Evolutionary conservation across 106 monocot species (phyloP), one percentile per base, ranked within the genome.

Genomic region (Acorus gramineus): DNA sequence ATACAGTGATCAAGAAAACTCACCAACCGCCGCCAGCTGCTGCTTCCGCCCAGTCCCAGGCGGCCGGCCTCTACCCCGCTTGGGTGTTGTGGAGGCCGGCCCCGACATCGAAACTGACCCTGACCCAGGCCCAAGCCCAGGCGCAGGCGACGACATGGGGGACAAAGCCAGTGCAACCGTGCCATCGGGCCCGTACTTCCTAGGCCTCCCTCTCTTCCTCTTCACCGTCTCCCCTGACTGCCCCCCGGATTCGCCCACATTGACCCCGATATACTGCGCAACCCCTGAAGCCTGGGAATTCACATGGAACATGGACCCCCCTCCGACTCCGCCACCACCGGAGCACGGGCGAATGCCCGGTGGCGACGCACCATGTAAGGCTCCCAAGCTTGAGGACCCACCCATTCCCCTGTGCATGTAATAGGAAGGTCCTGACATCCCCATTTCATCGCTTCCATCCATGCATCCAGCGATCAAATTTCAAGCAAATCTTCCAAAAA

Each of bases 171-270:
- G 55, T 50, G 61, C 5, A 59, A 74, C 59, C 14, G 55, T 74
- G 2, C 75, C 80, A 42, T 71, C 80, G 3, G 80, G 80, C 10
- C 58, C 74, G 60, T 80, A 80, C 71, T 80, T 80, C 67, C 80
- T 60, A 14, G 80, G 80, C 62, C 80, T 75, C 44, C 80, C 80
- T 2, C 80, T 65, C 67, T 75, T 80, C 61, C 54, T 74, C 55
- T 55, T 70, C 11, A 67, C 45, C 10, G 63, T 14, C 42, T 59
- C 59, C 2, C 69, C 49, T 5, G 2, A 4, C 11, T 49, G 28
- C 2, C 51, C 10, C 42, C 49, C 57, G 11, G 56, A 11, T 13
- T 11, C 55, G 11, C 44, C 55, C 63, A 28, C 28, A 28, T 28
- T 28, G 28, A 28, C 28, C 28, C 28, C 28, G 28, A 28, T 28